These are phyloP conservation scores for Fusarium buharicum DNA, from an alignment of 2,329 filamentous ascomycete species.

Conservation along the genomic window DNA sequence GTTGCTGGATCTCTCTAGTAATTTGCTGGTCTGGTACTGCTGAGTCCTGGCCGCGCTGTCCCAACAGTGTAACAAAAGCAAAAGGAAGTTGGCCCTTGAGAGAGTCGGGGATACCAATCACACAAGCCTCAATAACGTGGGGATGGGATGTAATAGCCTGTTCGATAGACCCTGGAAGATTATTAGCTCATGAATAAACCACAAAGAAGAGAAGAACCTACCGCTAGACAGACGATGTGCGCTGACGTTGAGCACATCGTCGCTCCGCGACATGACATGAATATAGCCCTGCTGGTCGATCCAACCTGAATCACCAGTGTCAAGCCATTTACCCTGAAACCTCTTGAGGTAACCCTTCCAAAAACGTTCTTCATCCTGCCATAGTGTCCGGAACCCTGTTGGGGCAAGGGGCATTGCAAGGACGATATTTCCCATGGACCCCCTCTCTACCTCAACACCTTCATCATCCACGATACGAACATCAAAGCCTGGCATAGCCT, in stretches of 20 bases:
- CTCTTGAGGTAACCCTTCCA: slow-evolving; percentile 85
- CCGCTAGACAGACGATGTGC: slow-evolving; percentile 90
- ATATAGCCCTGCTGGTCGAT: slow-evolving; percentile 79
- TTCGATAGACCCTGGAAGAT: slow-evolving; percentile 77
- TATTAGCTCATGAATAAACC: slow-evolving; percentile 7
- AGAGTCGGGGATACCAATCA: slow-evolving; percentile 85
- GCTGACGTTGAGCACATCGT: slow-evolving; percentile 96
- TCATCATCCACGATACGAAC: slow-evolving; percentile 85
- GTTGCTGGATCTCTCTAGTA: slow-evolving; percentile 72
- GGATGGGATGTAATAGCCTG: slow-evolving; percentile 88
- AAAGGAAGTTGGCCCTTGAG: slow-evolving; percentile 94
- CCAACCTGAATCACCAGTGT: slow-evolving; percentile 91
- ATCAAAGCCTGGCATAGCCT: slow-evolving; percentile 91
- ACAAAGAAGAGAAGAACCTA: slow-evolving; percentile 53
- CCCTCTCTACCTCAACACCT: slow-evolving; percentile 75
- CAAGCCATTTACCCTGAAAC: slow-evolving; percentile 84
- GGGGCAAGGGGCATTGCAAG: slow-evolving; percentile 84
- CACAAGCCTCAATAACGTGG: slow-evolving; percentile 81
- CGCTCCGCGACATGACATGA: slow-evolving; percentile 72
- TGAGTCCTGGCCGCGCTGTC: slow-evolving; percentile 59
- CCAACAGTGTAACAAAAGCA: slow-evolving; percentile 76
- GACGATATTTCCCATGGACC: slow-evolving; percentile 92
- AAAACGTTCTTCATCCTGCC: slow-evolving; percentile 86
- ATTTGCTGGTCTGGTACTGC: slow-evolving; percentile 61
- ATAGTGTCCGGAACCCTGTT: slow-evolving; percentile 85